Evolutionary conservation across 2,329 filamentous ascomycete species (phyloP), one percentile per base, ranked within the genome.

Genomic region (Alternaria gansuensis): DNA sequence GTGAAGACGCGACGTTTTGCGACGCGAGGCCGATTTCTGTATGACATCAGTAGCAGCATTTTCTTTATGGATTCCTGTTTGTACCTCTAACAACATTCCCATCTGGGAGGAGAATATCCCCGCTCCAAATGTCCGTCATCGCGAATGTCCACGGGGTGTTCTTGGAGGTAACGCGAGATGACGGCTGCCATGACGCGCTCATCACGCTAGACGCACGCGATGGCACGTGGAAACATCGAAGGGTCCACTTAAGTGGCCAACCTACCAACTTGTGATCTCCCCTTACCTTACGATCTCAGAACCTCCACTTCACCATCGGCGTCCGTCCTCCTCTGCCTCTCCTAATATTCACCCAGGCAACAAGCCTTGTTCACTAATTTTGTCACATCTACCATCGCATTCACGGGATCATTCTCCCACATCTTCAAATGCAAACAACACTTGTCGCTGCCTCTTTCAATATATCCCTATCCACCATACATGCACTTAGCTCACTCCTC

Each of bases 101-200:
- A 36, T 73, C 65, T 2, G 73, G 64, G 11, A 78, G 68, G 39
- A 73, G 14, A 31, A 78, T 75, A 6, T 72, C 61, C 34, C 75
- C 76, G 33, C 56, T 69, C 75, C 75, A 77, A 36, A 76, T 59
- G 36, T 77, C 75, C 7, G 66, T 40, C 73, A 77, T 76, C 40
- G 54, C 54, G 45, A 46, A 39, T 39, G 41, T 54, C 17, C 8
- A 52, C 24, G 40, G 52, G 21, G 13, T 57, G 43, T 17, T 28
- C 8, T 29, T 11, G 21, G 28, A 33, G 31, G 34, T 37, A 34
- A 56, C 24, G 52, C 54, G 40, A 28, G 21, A 44, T 34, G 21
- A 50, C 48, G 29, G 34, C 34, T 39, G 44, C 45, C 17, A 56
- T 61, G 63, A 65, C 66, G 65, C 68, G 66, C 55, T 37, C n/a